These are phyloP conservation scores for Jacaranda mimosifolia DNA, from an alignment of 257 asterid genomes.

Conservation along the genomic window DNA sequence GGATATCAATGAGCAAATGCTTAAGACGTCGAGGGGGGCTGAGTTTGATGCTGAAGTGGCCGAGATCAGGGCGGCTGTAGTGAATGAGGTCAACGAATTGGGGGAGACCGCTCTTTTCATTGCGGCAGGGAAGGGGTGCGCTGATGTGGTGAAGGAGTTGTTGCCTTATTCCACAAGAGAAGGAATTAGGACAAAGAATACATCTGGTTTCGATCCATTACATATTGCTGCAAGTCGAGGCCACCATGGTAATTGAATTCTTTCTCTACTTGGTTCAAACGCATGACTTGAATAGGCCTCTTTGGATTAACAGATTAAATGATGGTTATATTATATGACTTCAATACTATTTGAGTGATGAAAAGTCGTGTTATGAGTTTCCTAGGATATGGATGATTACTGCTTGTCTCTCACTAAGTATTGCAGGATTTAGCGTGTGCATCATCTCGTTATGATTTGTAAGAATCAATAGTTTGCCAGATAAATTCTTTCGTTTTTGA, in stretches of 20 bases:
- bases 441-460: no score
- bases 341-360: no score
- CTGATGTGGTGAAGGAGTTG: constrained; percentile 45
- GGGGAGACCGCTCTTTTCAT: constrained; percentile 58
- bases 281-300: not conserved
- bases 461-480: no score
- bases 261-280: not conserved
- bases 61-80: constrained; percentile 57
- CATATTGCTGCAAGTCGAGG: constrained; percentile 59
- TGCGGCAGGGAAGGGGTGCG: constrained; percentile 53
- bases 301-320: no score
- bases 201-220: constrained; percentile 53
- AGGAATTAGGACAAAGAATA: constrained; percentile 51
- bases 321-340: no score
- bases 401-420: no score
- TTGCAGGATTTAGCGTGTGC: no score
- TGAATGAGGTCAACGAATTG: constrained; percentile 51
- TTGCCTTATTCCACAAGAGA: constrained; percentile 46
- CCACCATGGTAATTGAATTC: constrained; percentile 47
- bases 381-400: no score
- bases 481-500: no score
- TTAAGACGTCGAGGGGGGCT: constrained; percentile 45
- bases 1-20: constrained; percentile 44
- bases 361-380: no score
- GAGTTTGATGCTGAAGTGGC: constrained; percentile 55